Conservation (phyloP, 1,284 basidiomycete species). For the Microbotryum intermedium region DNA sequence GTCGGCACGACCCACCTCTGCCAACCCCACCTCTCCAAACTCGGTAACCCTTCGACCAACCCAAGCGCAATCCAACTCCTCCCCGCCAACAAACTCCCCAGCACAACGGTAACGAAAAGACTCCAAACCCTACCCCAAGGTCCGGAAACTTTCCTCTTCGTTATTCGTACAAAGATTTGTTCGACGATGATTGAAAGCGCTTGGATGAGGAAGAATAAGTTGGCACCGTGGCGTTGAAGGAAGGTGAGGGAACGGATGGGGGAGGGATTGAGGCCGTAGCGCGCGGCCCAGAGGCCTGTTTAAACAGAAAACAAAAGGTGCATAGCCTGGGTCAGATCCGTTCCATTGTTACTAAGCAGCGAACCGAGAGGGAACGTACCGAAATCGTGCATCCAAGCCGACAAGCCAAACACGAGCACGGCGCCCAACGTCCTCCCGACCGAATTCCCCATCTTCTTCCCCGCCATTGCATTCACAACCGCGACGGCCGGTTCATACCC, state of each 20-base stretch:
- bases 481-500: conserved; percentile 6
- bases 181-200: too few relatives aligned
- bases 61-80: not conserved
- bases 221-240: too few relatives aligned
- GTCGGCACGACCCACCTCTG: not conserved
- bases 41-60: not conserved
- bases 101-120: not conserved
- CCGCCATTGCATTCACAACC: not conserved
- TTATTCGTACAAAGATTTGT: too few relatives aligned
- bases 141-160: too few relatives aligned
- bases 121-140: not conserved
- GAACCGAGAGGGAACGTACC: conserved; percentile 6
- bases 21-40: not conserved
- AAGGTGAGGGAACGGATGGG: too few relatives aligned
- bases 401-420: conserved; percentile 7
- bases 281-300: too few relatives aligned
- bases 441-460: not conserved
- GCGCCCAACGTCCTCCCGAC: conserved; percentile 4
- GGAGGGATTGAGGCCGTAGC: too few relatives aligned
- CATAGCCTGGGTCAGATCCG: too few relatives aligned
- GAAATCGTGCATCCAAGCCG: conserved; percentile 22
- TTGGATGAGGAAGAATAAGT: too few relatives aligned
- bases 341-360: too few relatives aligned
- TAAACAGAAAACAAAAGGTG: too few relatives aligned
- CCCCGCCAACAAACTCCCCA: not conserved